phyloP scores from a whole-genome alignment of 2,329 filamentous ascomycete genomes.

The Penicillium sp. region DNA sequence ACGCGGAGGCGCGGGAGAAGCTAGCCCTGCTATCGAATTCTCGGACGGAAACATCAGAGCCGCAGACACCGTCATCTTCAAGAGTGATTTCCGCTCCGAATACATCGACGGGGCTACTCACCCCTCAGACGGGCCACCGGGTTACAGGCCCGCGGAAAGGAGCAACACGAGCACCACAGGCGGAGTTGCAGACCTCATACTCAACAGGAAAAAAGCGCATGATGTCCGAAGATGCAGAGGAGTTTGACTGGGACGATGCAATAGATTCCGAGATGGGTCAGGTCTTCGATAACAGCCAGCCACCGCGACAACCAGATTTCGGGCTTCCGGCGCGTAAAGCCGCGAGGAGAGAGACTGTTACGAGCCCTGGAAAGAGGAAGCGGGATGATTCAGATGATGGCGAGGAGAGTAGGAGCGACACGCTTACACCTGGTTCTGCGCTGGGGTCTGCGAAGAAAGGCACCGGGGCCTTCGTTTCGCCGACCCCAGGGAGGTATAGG shows the following conservation, averaged over 20 bases:
- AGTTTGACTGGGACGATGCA: constrained; percentile 44
- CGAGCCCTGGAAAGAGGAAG: constrained; percentile 45
- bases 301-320: constrained; percentile 36
- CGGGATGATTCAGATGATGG: constrained; percentile 31
- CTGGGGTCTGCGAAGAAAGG: constrained; percentile 30
- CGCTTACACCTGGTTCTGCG: constrained; percentile 12
- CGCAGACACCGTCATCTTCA: constrained; percentile 32
- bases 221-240: constrained; percentile 41
- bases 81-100: neutral
- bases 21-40: constrained; percentile 55
- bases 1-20: constrained; percentile 60
- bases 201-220: constrained; percentile 34
- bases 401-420: neutral
- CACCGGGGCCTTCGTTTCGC: constrained; percentile 35
- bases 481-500: constrained; percentile 38
- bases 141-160: neutral
- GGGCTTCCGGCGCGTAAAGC: constrained; percentile 38
- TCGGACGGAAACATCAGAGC: constrained; percentile 47
- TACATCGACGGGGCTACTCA: constrained; percentile 34
- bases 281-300: constrained; percentile 19
- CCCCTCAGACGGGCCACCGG: constrained; percentile 38
- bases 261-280: constrained; percentile 40
- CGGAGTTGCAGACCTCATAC: constrained; percentile 23
- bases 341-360: constrained; percentile 35
- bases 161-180: neutral